Conservation (phyloP, 2,329 filamentous ascomycete species). For the Paecilomyces fulvus region DNA sequence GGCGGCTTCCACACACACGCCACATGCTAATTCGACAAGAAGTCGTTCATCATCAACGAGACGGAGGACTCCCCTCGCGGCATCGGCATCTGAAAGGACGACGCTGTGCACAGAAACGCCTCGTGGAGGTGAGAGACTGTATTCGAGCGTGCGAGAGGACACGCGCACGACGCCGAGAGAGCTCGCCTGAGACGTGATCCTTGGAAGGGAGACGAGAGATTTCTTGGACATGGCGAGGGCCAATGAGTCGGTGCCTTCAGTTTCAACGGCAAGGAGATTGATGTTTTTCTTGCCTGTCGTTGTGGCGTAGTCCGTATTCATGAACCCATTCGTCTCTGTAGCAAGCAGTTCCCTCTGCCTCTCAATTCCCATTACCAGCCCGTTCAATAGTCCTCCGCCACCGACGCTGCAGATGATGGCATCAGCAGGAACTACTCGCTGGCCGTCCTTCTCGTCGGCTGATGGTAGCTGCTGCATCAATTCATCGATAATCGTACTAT, state of each 20-base stretch:
- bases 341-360: conserved; percentile 26
- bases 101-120: conserved; percentile 48
- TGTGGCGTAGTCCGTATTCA: background rate
- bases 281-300: conserved; percentile 19
- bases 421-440: conserved; percentile 44
- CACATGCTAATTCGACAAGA: conserved; percentile 77
- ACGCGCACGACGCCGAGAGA: conserved; percentile 68
- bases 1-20: conserved; percentile 59
- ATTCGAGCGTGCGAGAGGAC: conserved; percentile 57
- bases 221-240: conserved; percentile 47
- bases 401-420: conserved; percentile 71
- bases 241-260: conserved; percentile 62
- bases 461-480: conserved; percentile 33
- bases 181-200: conserved; percentile 67
- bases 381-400: conserved; percentile 71
- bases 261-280: conserved; percentile 66
- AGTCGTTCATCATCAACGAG: conserved; percentile 76
- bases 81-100: conserved; percentile 67
- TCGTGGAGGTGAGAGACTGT: conserved; percentile 42
- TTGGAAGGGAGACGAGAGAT: conserved; percentile 55
- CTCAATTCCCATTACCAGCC: conserved; percentile 62
- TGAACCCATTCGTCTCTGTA: background rate
- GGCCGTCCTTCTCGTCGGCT: conserved; percentile 21
- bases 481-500: conserved; percentile 38
- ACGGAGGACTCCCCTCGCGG: conserved; percentile 65